Evolutionary conservation across 2,329 filamentous ascomycete genomes (phyloP), one percentile per base, ranked within the genome.

Genomic region (Cladophialophora bantiana): DNA sequence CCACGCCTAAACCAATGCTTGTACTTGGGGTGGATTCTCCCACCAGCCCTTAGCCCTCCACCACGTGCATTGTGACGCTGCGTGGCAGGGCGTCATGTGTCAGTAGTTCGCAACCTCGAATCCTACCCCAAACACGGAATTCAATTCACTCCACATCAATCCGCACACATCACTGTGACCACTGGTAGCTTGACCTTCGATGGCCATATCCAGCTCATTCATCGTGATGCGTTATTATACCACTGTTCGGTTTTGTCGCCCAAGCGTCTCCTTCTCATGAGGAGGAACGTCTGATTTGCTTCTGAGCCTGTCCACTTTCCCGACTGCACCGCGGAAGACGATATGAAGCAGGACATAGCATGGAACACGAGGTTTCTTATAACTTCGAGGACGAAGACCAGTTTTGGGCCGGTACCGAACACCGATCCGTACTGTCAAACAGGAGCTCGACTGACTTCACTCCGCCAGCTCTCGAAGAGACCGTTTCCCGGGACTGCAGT

Each of bases 381-480:
- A 85, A 84, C 76, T 85, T 92, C 79, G 90, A 94, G 80, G 89
- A 88, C 79, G 92, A 93, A 81, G 87, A 93, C 78, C 89, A 94
- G 80, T 93, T 97, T 82, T 97, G 93, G 94, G 85, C 89, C 80
- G 91, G 94, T 96, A 78, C 78, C 85, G 52, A 32, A 26, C 18
- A 38, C 34, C n/a, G 7, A 31, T 57, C 45, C n/a, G 45, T 18
- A 3, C 32, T 32, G 35, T 7, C 34, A 48, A 40, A 7, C 20
- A 20, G n/a, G 35, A 38, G 12, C 13, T 36, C 64, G 15, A 59
- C 52, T 66, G 55, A 38, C n/a, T 20, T 50, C 50, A 65, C 40
- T 64, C 26, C 56, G 66, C 45, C 73, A 91, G 89, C 90, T 78
- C 84, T 91, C 75, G 86, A 90, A 75, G 84, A 86, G 67, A 89